A percentile compares a stretch with the other conserved stretches of the same genome.
Conservation (phyloP, 1,284 basidiomycete species). For the Melanopsichium pennsylvanicum region DNA sequence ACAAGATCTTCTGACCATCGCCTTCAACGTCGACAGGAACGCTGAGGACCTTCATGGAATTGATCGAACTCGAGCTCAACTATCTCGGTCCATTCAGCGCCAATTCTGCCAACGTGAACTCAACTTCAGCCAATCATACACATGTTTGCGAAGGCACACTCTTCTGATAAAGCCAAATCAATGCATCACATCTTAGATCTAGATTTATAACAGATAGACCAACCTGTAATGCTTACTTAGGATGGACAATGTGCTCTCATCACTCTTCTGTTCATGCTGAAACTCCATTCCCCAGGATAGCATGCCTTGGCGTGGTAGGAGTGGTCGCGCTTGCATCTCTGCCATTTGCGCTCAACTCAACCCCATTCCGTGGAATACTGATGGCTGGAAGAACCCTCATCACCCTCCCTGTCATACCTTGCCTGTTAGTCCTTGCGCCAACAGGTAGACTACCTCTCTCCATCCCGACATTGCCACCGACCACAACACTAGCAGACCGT, state of each 20-base stretch:
- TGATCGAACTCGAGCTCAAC: conserved; percentile 43
- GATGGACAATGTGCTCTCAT: no score
- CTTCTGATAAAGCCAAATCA: no score
- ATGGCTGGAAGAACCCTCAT: conserved; percentile 6
- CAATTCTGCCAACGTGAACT: not conserved
- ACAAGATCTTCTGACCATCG: no score
- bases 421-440: conserved; percentile 5
- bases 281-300: not conserved
- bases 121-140: no score
- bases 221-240: no score
- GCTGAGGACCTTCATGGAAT: conserved; percentile 46
- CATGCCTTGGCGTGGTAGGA: conserved; percentile 17
- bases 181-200: no score
- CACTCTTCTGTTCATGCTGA: conserved; percentile 1
- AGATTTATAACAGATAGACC: no score
- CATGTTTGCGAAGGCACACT: conserved; percentile 30
- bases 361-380: no score
- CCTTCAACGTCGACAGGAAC: conserved; percentile 38
- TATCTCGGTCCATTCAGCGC: conserved; percentile 12
- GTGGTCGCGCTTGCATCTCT: no score
- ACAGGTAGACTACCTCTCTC: conserved; percentile 10
- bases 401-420: not conserved
- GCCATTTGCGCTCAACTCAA: no score
- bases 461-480: not conserved
- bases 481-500: conserved; percentile 6